A percentile compares a stretch with the other conserved stretches of the same genome.
These are phyloP conservation scores for Aspergillus campestris DNA, from an alignment of 495 filamentous ascomycete genomes.

Conservation along the genomic window DNA sequence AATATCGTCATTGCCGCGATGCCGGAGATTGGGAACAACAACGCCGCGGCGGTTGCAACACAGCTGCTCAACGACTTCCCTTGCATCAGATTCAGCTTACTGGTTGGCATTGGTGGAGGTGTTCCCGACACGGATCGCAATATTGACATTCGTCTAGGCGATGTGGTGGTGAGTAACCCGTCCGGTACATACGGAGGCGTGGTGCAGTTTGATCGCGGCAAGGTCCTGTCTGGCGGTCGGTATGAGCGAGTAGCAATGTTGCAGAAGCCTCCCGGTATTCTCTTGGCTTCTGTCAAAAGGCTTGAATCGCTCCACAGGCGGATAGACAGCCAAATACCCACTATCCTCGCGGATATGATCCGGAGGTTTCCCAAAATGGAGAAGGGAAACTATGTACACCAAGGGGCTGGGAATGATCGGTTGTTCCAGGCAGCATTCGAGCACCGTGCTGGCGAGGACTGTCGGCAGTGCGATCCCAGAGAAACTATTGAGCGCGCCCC, in stretches of 20 bases:
- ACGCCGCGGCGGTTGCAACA: too few species aligned
- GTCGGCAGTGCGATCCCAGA: constrained; percentile 8
- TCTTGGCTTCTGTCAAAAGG: constrained; percentile 13
- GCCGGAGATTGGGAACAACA: too few species aligned
- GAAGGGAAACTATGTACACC: constrained; percentile 1
- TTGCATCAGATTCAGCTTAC: too few species aligned
- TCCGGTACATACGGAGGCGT: too few species aligned
- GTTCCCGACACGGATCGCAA: too few species aligned
- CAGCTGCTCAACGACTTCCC: too few species aligned
- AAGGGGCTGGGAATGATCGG: constrained; percentile 1
- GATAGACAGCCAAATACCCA: constrained; percentile 3
- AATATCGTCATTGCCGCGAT: too few species aligned
- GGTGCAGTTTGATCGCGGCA: too few species aligned
- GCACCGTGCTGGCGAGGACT: constrained; percentile 12
- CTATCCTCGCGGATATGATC: too few species aligned
- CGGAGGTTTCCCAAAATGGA: neutral
- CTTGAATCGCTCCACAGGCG: constrained; percentile 9
- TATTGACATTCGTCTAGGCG: too few species aligned
- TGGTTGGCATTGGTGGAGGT: too few species aligned
- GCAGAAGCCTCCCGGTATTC: constrained; percentile 14
- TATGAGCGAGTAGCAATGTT: constrained; percentile 16
- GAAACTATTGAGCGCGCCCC: constrained; percentile 1
- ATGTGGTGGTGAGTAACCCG: too few species aligned
- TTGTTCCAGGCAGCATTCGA: constrained; percentile 22
- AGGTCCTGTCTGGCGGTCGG: neutral